Evolutionary conservation across 805 yeast species (phyloP).

Genomic region (Clavispora carvajalis): DNA sequence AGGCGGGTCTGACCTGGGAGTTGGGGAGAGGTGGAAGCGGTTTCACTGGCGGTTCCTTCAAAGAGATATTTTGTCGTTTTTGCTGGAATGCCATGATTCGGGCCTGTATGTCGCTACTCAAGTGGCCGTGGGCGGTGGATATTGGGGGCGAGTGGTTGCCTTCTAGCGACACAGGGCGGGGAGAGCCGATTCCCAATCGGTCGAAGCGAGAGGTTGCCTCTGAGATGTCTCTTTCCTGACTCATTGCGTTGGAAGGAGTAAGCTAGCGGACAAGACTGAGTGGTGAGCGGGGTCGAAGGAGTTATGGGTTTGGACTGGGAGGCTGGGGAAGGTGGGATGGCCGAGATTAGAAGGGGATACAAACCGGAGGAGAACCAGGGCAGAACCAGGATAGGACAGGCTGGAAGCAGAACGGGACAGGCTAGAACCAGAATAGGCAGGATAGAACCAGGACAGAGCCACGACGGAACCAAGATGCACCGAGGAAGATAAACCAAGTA

Average conservation of each 20-base stretch:
- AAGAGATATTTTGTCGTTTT: slow-evolving; percentile 39
- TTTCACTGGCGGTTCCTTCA: slow-evolving; percentile 8
- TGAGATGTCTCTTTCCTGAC: slow-evolving; percentile 8
- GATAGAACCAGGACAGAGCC: too few species aligned
- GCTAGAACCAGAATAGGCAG: too few species aligned
- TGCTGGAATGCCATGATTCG: slow-evolving; percentile 83
- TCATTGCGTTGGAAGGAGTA: too few species aligned
- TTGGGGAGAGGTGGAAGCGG: slow-evolving; percentile 15
- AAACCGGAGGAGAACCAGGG: too few species aligned
- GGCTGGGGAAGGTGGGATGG: too few species aligned
- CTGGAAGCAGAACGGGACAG: too few species aligned
- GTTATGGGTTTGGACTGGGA: too few species aligned
- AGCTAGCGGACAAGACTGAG: neutral
- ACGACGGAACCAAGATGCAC: too few species aligned
- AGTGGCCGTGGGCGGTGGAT: slow-evolving; percentile 15
- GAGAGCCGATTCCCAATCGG: slow-evolving; percentile 8
- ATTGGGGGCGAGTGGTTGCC: slow-evolving; percentile 16
- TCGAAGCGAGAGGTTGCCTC: slow-evolving; percentile 13
- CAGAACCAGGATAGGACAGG: too few species aligned
- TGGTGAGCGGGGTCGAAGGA: too few species aligned
- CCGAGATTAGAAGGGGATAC: too few species aligned
- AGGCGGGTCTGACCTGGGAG: slow-evolving; percentile 4
- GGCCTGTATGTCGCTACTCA: slow-evolving; percentile 80
- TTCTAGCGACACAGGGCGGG: slow-evolving; percentile 11
- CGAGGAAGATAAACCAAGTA: too few species aligned